A percentile compares a stretch with the other conserved stretches of the same genome.
These are phyloP conservation scores for Chlamydomonas incerta DNA, from an alignment of 139 green algal genomes.

Conservation along the genomic window DNA sequence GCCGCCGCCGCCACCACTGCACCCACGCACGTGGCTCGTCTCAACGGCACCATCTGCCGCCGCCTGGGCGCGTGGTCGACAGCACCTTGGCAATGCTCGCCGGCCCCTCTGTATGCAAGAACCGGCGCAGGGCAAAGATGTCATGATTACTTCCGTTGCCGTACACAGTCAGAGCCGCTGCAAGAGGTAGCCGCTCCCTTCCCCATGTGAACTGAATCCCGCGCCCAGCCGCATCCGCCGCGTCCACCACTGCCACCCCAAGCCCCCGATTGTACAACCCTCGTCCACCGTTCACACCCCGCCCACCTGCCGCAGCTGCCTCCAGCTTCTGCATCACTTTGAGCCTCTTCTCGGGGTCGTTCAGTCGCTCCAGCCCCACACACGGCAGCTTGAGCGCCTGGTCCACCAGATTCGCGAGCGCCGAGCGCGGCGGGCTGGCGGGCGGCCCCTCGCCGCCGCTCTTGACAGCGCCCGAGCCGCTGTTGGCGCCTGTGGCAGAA, in stretches of 20 bases:
- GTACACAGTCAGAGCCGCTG: too few species aligned
- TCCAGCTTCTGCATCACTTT: conserved; percentile 2
- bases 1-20: too few species aligned
- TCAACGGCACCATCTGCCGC: neutral
- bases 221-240: neutral
- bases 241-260: neutral
- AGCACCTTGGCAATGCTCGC: neutral
- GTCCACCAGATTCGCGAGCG: neutral
- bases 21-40: too few species aligned
- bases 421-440: too few species aligned
- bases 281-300: neutral
- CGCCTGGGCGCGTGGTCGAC: too few species aligned
- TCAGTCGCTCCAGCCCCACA: conserved; percentile 22
- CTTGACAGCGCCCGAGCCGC: too few species aligned
- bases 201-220: too few species aligned
- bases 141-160: too few species aligned
- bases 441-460: too few species aligned
- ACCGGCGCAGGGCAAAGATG: too few species aligned
- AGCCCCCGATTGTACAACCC: neutral
- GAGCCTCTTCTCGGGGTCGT: conserved; percentile 8
- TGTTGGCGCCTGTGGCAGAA: too few species aligned
- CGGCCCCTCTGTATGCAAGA: neutral
- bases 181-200: neutral
- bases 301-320: neutral
- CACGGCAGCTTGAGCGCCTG: conserved; percentile 29